Evolutionary conservation across 495 filamentous ascomycete genomes (phyloP).

Genomic region (Neurospora sublineolata): DNA sequence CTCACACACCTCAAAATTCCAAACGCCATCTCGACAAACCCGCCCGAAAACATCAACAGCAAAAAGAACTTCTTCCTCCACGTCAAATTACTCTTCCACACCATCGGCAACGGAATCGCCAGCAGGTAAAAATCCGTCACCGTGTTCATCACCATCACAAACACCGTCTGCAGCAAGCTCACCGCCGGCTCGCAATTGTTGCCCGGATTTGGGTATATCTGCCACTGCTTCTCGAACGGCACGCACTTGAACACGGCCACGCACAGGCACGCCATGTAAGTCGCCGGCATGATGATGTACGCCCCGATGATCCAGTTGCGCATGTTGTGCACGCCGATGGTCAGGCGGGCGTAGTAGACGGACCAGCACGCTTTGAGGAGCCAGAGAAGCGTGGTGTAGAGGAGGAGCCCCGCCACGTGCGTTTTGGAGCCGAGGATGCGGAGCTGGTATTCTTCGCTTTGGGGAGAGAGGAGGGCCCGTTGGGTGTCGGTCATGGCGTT

Average conservation of each 20-base stretch:
- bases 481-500: constrained; percentile 46
- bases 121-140: constrained; percentile 43
- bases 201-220: constrained; percentile 44
- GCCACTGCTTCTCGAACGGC: constrained; percentile 42
- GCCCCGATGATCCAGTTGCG: constrained; percentile 39
- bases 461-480: constrained; percentile 31
- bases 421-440: constrained; percentile 47
- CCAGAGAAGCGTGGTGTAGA: constrained; percentile 48
- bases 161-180: constrained; percentile 31
- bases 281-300: constrained; percentile 38
- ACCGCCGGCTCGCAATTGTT: constrained; percentile 42
- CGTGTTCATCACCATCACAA: constrained; percentile 38
- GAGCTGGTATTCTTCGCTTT: constrained; percentile 36
- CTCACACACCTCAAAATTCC: constrained; percentile 39
- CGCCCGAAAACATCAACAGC: constrained; percentile 38
- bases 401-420: constrained; percentile 47
- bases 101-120: constrained; percentile 41
- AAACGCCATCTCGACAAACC: constrained; percentile 36
- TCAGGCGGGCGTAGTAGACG: constrained; percentile 50
- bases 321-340: constrained; percentile 22
- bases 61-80: constrained; percentile 35
- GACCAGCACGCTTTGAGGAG: constrained; percentile 47
- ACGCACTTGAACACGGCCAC: constrained; percentile 44
- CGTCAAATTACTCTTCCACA: constrained; percentile 36
- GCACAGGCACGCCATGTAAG: constrained; percentile 43